Base-by-base conservation (phyloP, 257 asterid genomes). In the Nyctanthes arbortristis region DNA sequence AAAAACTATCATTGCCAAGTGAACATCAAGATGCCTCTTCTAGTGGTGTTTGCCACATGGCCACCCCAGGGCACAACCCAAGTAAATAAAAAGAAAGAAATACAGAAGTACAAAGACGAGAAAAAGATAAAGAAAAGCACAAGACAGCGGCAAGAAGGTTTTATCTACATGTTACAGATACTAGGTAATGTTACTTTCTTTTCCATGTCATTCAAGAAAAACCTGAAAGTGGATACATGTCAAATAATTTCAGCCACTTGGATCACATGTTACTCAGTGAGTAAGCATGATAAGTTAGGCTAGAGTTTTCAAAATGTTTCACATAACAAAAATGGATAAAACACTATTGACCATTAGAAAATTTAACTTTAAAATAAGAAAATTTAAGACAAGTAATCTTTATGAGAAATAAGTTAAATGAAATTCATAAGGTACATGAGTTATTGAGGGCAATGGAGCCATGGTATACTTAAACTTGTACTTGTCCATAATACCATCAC, bases 61-160 rank as follows among this genome's bases (percentile, higher is more conserved):
- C 30, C 62, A 11, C 34, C 54, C 49, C 14, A 40, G 49, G 24
- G 22, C 54, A 16, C 10, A 16, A 22, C 54, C 54, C 54, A 43
- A 43, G 54, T 7, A 43, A 43, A 43, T 65, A 10, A 20, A 66
- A 59, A 43, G 22, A 47, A 47, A 27, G 35, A 47, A 52, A 63
- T n/a, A 43, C 6, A 5, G 27, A 31, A 7, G 12, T 16, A 13
- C n/a, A 28, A 28, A 6, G 3, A 12, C 54, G 58, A 43, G 3
- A 52, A 7, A 14, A 54, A 2, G 60, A 25, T 59, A 25, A 52
- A 43, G 24, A 16, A 22, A 43, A 43, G 54, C 54, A 43, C 6
- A 4, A 16, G 54, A 43, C 54, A n/a, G 22, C n/a, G 9, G 14
- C 54, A 43, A 16, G 24, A 43, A 16, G 24, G 52, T 22, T 43